Evolutionary conservation across 768 basidiomycete genomes (phyloP).

Genomic region (Chalciporus pseudorubinellus): DNA sequence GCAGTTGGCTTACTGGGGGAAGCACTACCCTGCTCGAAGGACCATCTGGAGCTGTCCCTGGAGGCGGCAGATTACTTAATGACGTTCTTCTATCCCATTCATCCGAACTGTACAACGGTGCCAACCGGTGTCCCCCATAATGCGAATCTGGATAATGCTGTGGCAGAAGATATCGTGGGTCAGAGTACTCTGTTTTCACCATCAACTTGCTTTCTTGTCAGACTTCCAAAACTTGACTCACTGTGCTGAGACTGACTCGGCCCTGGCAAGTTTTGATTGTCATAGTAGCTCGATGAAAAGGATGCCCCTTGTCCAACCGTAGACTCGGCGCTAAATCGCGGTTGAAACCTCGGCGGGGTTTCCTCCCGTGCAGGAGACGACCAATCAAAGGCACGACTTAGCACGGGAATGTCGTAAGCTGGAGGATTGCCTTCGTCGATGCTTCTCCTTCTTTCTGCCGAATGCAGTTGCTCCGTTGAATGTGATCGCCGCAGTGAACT

Average conservation of each 20-base stretch:
- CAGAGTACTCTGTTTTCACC: slow-evolving; percentile 17
- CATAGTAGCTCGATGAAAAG: slow-evolving; percentile 13
- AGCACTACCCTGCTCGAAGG: slow-evolving; percentile 24
- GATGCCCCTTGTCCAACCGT: neutral
- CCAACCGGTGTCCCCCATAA: slow-evolving; percentile 25
- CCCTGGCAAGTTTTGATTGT: slow-evolving; percentile 4
- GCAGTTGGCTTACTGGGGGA: slow-evolving; percentile 28
- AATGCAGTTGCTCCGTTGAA: slow-evolving; percentile 7
- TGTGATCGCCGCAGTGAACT: slow-evolving; percentile 36
- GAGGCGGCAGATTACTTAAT: slow-evolving; percentile 17
- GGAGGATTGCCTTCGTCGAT: slow-evolving; percentile 13
- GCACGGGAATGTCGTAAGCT: slow-evolving; percentile 14
- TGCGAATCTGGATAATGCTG: slow-evolving; percentile 17
- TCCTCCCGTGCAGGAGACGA: slow-evolving; percentile 21
- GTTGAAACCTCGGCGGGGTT: slow-evolving; percentile 5
- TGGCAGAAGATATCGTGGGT: slow-evolving; percentile 19
- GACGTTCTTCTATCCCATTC: slow-evolving; percentile 24
- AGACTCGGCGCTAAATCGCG: slow-evolving; percentile 5
- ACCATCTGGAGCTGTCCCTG: slow-evolving; percentile 13
- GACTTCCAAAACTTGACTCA: slow-evolving; percentile 9
- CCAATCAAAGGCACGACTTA: slow-evolving; percentile 26
- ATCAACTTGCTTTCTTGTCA: slow-evolving; percentile 3
- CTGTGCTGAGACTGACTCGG: slow-evolving; percentile 17
- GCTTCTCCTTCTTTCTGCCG: slow-evolving; percentile 16
- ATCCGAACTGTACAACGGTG: slow-evolving; percentile 22